These are phyloP conservation scores for Pythium phragmiticola DNA, from an alignment of 352 stramenopile genomes.

Conservation along the genomic window DNA sequence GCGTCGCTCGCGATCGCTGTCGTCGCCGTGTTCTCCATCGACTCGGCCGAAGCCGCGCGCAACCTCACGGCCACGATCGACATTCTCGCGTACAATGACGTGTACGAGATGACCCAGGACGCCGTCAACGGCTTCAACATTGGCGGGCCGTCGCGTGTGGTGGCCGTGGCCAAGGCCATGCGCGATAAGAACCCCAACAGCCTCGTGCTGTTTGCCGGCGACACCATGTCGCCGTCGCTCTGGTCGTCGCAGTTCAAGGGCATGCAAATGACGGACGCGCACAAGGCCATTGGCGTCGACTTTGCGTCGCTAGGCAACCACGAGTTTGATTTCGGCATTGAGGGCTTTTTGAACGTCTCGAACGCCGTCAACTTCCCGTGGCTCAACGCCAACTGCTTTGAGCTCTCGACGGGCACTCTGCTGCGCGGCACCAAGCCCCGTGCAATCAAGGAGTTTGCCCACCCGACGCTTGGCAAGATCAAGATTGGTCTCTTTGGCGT, in stretches of 20 bases:
- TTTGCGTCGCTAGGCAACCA: slow-evolving; percentile 77
- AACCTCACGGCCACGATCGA: slow-evolving; percentile 54
- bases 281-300: slow-evolving; percentile 75
- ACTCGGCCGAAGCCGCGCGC: slow-evolving; percentile 28
- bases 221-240: slow-evolving; percentile 82
- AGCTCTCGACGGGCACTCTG: slow-evolving; percentile 39
- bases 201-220: slow-evolving; percentile 74
- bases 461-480: slow-evolving; percentile 42
- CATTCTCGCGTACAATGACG: slow-evolving; percentile 75
- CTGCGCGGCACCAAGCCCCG: slow-evolving; percentile 52
- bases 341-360: slow-evolving; percentile 73
- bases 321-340: slow-evolving; percentile 80
- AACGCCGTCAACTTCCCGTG: slow-evolving; percentile 56
- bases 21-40: slow-evolving; percentile 22
- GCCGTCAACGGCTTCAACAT: slow-evolving; percentile 59
- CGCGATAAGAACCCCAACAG: slow-evolving; percentile 54
- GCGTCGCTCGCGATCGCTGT: slow-evolving; percentile 28
- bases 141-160: slow-evolving; percentile 69
- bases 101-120: slow-evolving; percentile 79
- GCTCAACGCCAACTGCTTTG: slow-evolving; percentile 77
- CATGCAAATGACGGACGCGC: slow-evolving; percentile 75
- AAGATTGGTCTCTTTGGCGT: slow-evolving; percentile 68
- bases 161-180: slow-evolving; percentile 65
- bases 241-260: slow-evolving; percentile 80
- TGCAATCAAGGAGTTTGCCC: slow-evolving; percentile 48